phyloP scores from a whole-genome alignment of 2,329 filamentous ascomycete genomes.

The Amesomyces nigricolor region DNA sequence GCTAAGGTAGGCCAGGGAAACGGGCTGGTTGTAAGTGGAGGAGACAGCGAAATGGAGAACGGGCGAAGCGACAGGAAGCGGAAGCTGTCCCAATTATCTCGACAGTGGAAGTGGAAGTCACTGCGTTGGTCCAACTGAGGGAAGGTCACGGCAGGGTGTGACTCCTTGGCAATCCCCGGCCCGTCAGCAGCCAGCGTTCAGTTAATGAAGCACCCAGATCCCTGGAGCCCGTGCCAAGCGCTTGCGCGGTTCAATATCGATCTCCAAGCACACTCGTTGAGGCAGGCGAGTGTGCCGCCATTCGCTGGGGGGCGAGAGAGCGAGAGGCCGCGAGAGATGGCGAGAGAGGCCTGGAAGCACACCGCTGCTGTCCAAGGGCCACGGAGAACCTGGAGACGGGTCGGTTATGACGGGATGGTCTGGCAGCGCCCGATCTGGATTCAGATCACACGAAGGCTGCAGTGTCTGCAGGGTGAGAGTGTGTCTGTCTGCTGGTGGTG shows the following conservation, averaged over 20 bases:
- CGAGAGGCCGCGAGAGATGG: too few relatives aligned
- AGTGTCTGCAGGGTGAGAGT: too few relatives aligned
- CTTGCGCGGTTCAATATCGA: conserved; percentile 2
- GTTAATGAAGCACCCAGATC: conserved; percentile 13
- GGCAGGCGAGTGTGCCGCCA: conserved; percentile 1
- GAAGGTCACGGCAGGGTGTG: too few relatives aligned
- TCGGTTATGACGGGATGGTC: not conserved
- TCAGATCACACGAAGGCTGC: not conserved
- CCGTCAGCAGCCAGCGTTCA: conserved; percentile 6
- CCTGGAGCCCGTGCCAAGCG: conserved; percentile 18
- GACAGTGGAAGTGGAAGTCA: not conserved
- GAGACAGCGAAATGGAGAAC: conserved; percentile 10
- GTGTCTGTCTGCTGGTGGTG: too few relatives aligned
- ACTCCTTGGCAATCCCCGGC: conserved; percentile 8
- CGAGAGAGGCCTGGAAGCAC: too few relatives aligned
- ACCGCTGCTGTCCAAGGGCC: too few relatives aligned
- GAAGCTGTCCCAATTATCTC: conserved; percentile 21
- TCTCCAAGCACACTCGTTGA: conserved; percentile 6
- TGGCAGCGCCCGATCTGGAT: not conserved
- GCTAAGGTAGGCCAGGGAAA: not conserved
- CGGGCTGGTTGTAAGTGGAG: not conserved
- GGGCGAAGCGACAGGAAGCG: conserved; percentile 16
- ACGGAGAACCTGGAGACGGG: too few relatives aligned
- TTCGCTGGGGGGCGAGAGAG: not conserved
- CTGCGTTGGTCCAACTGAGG: too few relatives aligned